Conservation (phyloP, 163 green algal species). For the Prototheca wickerhamii region DNA sequence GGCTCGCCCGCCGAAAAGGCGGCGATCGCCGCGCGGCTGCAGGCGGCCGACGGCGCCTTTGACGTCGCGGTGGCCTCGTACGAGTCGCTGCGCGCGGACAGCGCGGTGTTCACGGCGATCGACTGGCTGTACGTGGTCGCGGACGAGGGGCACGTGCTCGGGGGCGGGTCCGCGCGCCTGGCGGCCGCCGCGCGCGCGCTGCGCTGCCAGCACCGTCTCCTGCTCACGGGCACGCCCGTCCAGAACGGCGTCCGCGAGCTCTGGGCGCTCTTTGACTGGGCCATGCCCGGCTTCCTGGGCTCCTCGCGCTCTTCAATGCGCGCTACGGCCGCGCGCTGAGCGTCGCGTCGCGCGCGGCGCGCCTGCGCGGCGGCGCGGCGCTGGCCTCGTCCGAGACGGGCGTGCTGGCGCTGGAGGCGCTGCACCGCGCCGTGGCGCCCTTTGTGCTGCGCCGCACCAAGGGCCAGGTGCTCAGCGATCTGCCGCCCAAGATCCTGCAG, state of each 20-base stretch:
- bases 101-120: constrained; percentile 49
- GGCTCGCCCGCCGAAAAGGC: constrained; percentile 47
- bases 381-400: constrained; percentile 63
- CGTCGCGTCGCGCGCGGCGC: background rate
- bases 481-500: constrained; percentile 94
- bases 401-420: constrained; percentile 72
- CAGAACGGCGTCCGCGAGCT: constrained; percentile 96
- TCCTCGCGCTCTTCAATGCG: constrained; percentile 50
- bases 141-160: constrained; percentile 86
- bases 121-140: constrained; percentile 85
- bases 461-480: constrained; percentile 80
- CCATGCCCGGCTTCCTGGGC: constrained; percentile 97
- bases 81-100: constrained; percentile 71
- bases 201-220: constrained; percentile 67
- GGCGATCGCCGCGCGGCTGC: constrained; percentile 26
- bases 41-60: constrained; percentile 6
- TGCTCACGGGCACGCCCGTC: constrained; percentile 93
- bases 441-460: constrained; percentile 96
- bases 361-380: background rate
- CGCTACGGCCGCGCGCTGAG: constrained; percentile 45
- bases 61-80: constrained; percentile 86
- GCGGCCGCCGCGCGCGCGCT: constrained; percentile 10
- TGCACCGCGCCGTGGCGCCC: constrained; percentile 88
- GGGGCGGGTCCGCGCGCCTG: background rate
- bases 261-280: constrained; percentile 97